A percentile compares a stretch with the other conserved stretches of the same genome.
Evolutionary conservation across 2,329 filamentous ascomycete species (phyloP).

Genomic region (Penicillium sp.): DNA sequence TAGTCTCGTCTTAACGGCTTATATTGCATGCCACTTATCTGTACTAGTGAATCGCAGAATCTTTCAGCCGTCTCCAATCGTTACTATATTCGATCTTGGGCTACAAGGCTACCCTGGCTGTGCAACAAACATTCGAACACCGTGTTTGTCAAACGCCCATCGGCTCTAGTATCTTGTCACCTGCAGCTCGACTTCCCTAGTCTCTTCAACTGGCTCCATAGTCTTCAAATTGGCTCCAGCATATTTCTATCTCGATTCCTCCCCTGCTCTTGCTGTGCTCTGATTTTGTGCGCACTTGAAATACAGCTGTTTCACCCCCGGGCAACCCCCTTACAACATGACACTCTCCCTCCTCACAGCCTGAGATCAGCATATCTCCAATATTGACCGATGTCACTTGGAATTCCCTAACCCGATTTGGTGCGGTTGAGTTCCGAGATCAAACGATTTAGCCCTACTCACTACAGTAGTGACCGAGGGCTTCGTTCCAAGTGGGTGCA

Average conservation of each 20-base stretch:
- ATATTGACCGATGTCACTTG: background rate
- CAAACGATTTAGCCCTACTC: background rate
- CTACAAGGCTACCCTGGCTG: slow-evolving; percentile 18
- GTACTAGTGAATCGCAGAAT: slow-evolving; percentile 1
- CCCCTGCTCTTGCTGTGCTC: background rate
- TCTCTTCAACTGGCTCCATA: slow-evolving; percentile 2
- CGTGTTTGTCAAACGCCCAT: slow-evolving; percentile 12
- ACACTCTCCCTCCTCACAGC: background rate
- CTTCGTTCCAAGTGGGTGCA: background rate
- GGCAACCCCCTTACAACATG: slow-evolving; percentile 8
- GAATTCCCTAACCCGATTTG: background rate
- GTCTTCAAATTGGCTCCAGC: slow-evolving; percentile 1
- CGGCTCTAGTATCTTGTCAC: slow-evolving; percentile 8
- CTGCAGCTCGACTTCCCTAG: slow-evolving; percentile 12
- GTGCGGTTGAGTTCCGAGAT: background rate
- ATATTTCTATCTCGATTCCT: background rate
- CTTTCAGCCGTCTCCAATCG: slow-evolving; percentile 8
- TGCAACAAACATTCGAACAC: slow-evolving; percentile 16
- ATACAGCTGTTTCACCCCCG: background rate
- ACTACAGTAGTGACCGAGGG: background rate
- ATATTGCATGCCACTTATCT: slow-evolving; percentile 4
- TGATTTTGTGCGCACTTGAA: slow-evolving; percentile 7
- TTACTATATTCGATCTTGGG: slow-evolving; percentile 12
- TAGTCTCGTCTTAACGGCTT: slow-evolving; percentile 8
- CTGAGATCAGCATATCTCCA: background rate